Percentiles rank a stretch among this genome's conserved stretches.
phyloP scores from a whole-genome alignment of 2,329 filamentous ascomycete species.

The Nemania sp. region DNA sequence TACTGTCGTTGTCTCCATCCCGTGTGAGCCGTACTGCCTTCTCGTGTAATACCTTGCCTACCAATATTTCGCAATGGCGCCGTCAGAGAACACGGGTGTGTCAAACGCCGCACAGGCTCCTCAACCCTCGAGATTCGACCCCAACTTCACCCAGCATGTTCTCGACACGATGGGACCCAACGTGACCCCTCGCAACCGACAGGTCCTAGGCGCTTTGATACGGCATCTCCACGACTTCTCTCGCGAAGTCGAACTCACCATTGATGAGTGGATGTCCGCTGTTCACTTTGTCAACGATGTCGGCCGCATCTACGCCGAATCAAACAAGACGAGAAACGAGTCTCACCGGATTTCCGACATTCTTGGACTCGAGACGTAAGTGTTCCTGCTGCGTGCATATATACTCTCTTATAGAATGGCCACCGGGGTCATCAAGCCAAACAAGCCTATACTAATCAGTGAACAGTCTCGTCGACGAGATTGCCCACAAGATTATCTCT shows the following conservation, averaged over 20 bases:
- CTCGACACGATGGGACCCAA: conserved; percentile 74
- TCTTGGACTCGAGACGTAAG: conserved; percentile 72
- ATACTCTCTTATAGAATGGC: not conserved
- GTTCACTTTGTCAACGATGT: conserved; percentile 76
- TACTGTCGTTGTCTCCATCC: not conserved
- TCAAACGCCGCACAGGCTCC: conserved; percentile 35
- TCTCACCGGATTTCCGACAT: conserved; percentile 73
- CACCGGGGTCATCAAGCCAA: not conserved
- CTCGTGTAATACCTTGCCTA: not conserved
- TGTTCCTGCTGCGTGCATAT: conserved; percentile 28
- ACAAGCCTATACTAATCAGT: conserved; percentile 10
- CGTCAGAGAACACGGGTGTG: conserved; percentile 33
- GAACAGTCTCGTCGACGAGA: conserved; percentile 65
- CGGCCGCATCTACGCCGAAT: conserved; percentile 61
- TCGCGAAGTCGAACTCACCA: conserved; percentile 74
- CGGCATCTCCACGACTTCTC: conserved; percentile 77
- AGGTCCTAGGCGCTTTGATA: conserved; percentile 66
- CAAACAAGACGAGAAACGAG: conserved; percentile 71
- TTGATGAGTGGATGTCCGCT: conserved; percentile 76
- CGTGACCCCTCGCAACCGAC: conserved; percentile 64
- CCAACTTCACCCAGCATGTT: conserved; percentile 74
- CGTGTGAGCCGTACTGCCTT: not conserved
- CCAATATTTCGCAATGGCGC: conserved; percentile 29
- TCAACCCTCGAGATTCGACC: conserved; percentile 62
- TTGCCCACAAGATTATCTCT: conserved; percentile 65